Evolutionary conservation across 352 stramenopile genomes (phyloP), one percentile per base, ranked within the genome.

Genomic region (Phytopythium vexans): DNA sequence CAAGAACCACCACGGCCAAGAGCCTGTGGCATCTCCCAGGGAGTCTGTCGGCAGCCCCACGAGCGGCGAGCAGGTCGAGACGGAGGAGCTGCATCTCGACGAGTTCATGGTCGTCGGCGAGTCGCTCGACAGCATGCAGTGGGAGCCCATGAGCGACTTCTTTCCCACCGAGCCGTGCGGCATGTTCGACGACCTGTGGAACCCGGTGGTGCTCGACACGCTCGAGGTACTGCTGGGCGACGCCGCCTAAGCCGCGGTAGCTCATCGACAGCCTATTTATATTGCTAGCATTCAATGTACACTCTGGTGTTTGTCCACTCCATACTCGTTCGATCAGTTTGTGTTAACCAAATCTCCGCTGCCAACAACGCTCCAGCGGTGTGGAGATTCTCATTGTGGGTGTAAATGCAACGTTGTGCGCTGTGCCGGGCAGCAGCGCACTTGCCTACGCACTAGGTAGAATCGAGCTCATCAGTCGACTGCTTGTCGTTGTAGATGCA

Each of bases 141-240:
- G 9, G 27, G 34, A 39, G 31, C 34, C 44, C 12, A 40, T 50
- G 27, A 14, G 8, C 44, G n/a, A 15, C 32, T 31, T 40, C 44
- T 50, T 50, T 6, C 40, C 31, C 32, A 31, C 40, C 6, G 10
- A 31, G 9, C 31, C 16, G 1, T 11, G 32, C 14, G 44, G 40
- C 32, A 33, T 40, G 32, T 58, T 64, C 8, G 62, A 67, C 49
- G 62, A 70, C 15, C 51, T 56, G 8, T 70, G 62, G 62, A 64
- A 62, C 39, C 58, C 62, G 3, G 46, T 56, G 6, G 36, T 70
- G 37, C 37, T 70, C 5, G 58, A 70, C 37, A 67, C 58, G 0
- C 46, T 70, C 12, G 52, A 60, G 36, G 67, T 58, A 21, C 67
- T 70, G n/a, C 57, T 70, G 6, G 58, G 59, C 35, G 58, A 68